phyloP scores from a whole-genome alignment of 805 yeast genomes.

The Ogataea ganodermae region DNA sequence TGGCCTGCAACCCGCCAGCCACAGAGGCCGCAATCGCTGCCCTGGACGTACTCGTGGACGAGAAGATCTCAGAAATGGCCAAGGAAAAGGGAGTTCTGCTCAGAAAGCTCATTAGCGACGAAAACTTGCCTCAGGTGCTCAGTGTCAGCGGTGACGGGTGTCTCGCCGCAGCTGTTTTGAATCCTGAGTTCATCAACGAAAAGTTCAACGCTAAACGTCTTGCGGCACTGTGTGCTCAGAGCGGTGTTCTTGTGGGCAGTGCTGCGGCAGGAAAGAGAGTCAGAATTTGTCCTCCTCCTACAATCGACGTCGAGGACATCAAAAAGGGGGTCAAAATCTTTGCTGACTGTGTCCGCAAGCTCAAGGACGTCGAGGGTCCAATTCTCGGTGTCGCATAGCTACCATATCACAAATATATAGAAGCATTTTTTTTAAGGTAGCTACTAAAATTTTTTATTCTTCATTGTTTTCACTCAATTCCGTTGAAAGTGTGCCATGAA shows the following conservation, averaged over 20 bases:
- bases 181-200: conserved; percentile 13
- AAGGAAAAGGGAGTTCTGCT: conserved; percentile 22
- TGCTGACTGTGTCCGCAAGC: conserved; percentile 21
- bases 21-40: conserved; percentile 34
- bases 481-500: conserved; percentile 15
- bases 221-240: conserved; percentile 25
- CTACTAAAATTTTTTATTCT: too few relatives aligned
- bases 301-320: conserved; percentile 24
- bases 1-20: conserved; percentile 35
- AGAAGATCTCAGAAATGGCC: conserved; percentile 23
- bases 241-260: conserved; percentile 26
- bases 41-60: conserved; percentile 31
- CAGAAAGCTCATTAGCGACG: conserved; percentile 18
- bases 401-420: too few relatives aligned
- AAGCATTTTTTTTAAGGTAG: too few relatives aligned
- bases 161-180: conserved; percentile 26
- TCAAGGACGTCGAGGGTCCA: conserved; percentile 14
- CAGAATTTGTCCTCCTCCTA: conserved; percentile 32
- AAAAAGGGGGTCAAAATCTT: conserved; percentile 27
- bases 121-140: conserved; percentile 18
- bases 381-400: conserved; percentile 11
- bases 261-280: conserved; percentile 28
- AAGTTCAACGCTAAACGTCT: conserved; percentile 23
- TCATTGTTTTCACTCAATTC: conserved; percentile 1
- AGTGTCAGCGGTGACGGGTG: conserved; percentile 28